These are phyloP conservation scores for Phytophthora capsici DNA, from an alignment of 352 stramenopile species.

Conservation along the genomic window DNA sequence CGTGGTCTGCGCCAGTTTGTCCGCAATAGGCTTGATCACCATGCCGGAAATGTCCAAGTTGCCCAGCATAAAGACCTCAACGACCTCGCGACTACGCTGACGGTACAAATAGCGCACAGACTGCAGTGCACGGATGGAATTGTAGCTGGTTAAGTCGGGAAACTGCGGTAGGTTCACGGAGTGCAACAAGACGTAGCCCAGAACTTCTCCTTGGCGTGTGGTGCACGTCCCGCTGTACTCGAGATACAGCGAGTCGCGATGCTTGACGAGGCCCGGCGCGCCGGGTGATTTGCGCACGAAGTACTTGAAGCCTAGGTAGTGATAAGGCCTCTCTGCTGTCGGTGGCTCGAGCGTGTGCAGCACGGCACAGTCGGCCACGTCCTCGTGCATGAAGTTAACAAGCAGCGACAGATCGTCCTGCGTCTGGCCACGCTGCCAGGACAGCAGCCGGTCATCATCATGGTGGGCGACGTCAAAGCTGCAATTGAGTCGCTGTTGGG, in stretches of 20 bases:
- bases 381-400: conserved; percentile 48
- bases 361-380: conserved; percentile 39
- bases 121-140: conserved; percentile 54
- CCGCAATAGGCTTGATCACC: conserved; percentile 42
- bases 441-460: conserved; percentile 55
- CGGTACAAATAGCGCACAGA: conserved; percentile 53
- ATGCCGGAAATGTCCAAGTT: conserved; percentile 44
- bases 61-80: conserved; percentile 65
- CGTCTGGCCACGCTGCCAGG: conserved; percentile 48
- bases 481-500: conserved; percentile 40
- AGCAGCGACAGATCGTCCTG: conserved; percentile 56
- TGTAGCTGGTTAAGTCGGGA: conserved; percentile 44
- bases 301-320: conserved; percentile 70
- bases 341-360: conserved; percentile 35
- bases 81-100: conserved; percentile 47
- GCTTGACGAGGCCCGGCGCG: conserved; percentile 43
- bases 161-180: conserved; percentile 56
- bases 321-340: conserved; percentile 44
- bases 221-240: conserved; percentile 49
- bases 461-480: conserved; percentile 28
- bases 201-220: conserved; percentile 36
- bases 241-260: conserved; percentile 59
- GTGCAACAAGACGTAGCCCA: conserved; percentile 61
- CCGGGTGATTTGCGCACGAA: conserved; percentile 49
- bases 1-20: conserved; percentile 40